These are phyloP conservation scores for Polyplosphaeria fusca DNA, from an alignment of 495 filamentous ascomycete genomes.

Conservation along the genomic window DNA sequence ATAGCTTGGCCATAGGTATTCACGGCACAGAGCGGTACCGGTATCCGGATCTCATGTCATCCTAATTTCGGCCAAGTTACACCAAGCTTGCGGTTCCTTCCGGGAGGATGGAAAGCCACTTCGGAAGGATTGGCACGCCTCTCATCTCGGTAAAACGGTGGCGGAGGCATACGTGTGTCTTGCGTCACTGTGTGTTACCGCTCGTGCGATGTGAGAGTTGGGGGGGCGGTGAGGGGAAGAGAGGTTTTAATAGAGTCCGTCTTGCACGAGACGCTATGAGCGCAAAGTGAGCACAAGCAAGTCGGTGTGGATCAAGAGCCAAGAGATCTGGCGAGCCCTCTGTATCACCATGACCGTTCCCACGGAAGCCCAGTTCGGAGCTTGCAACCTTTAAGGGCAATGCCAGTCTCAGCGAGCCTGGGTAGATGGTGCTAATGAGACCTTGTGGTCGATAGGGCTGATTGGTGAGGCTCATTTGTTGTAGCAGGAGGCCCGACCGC, in stretches of 20 bases:
- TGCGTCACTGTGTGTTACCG: no score
- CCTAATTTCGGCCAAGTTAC: neutral
- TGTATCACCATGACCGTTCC: neutral
- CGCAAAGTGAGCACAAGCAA: neutral
- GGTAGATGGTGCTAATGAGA: no score
- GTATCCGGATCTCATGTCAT: neutral
- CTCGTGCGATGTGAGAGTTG: no score
- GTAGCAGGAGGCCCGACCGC: no score
- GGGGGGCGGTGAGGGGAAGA: no score
- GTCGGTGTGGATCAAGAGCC: neutral
- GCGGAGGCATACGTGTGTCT: neutral
- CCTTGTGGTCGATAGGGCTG: no score
- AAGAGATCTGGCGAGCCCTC: neutral
- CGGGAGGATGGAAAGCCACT: neutral
- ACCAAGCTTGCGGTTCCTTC: constrained; percentile 9
- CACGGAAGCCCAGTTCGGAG: no score
- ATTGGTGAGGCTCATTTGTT: no score
- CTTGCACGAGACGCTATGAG: neutral
- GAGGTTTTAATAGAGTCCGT: neutral
- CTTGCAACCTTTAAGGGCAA: no score
- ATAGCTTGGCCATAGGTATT: no score
- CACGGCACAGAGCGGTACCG: no score
- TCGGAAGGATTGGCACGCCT: neutral
- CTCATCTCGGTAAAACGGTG: constrained; percentile 10
- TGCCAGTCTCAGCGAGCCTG: no score